Percentiles rank a stretch among this genome's conserved stretches.
Conservation (phyloP, 192 early-diverging fungal genomes). For the Geranomyces variabilis region DNA sequence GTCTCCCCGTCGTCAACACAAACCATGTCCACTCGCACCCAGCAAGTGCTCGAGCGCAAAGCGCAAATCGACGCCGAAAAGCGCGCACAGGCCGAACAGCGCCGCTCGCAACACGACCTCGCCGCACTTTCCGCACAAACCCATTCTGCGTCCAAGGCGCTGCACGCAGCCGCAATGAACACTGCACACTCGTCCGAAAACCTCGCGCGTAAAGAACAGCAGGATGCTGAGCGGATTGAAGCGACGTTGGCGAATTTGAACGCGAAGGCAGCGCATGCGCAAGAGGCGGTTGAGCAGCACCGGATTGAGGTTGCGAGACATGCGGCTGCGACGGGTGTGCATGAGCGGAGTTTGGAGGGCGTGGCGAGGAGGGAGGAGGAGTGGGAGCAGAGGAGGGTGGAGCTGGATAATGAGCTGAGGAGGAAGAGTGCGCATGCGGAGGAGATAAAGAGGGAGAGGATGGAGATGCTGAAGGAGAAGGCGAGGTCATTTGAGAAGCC, state of each 20-base stretch:
- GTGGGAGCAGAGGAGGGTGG: conserved; percentile 16
- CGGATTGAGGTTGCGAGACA: conserved; percentile 18
- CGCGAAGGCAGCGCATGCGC: background rate
- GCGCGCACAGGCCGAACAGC: background rate
- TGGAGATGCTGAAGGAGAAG: conserved; percentile 18
- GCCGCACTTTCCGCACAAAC: conserved; percentile 6
- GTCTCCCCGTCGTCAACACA: too few species aligned
- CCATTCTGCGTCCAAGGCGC: background rate
- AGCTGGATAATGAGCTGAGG: conserved; percentile 8
- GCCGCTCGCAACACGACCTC: conserved; percentile 11
- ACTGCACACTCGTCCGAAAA: conserved; percentile 8
- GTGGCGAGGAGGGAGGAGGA: conserved; percentile 8
- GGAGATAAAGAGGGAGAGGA: conserved; percentile 1
- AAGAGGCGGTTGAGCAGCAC: conserved; percentile 14
- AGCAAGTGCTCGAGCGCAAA: conserved; percentile 33
- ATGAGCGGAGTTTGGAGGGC: conserved; percentile 8
- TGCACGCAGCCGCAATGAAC: conserved; percentile 9
- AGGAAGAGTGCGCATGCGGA: conserved; percentile 18
- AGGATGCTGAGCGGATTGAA: background rate
- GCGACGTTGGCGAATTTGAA: conserved; percentile 11
- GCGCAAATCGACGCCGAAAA: conserved; percentile 29
- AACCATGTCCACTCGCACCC: conserved; percentile 26
- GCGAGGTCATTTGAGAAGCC: conserved; percentile 25
- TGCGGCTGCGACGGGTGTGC: conserved; percentile 7
- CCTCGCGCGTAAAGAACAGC: conserved; percentile 9